Evolutionary conservation across 176 grass and related monocot genomes (phyloP), one percentile per base, ranked within the genome.

Genomic region (Otatea glauca): DNA sequence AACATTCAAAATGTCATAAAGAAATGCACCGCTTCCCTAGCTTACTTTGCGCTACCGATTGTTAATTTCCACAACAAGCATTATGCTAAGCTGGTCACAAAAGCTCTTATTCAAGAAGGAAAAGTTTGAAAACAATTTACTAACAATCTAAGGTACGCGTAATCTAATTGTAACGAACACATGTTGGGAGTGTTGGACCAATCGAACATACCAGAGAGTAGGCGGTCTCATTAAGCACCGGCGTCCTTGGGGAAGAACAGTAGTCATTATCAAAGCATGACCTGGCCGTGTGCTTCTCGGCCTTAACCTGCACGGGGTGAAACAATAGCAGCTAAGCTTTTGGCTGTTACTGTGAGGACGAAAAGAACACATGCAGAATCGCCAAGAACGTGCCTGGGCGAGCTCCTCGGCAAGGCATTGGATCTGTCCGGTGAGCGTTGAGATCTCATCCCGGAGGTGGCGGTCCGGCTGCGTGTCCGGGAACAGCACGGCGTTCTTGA

Each of bases 321-420:
- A 85, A 63, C 29, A 6, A n/a, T 35, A 15, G 15, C 25, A 76
- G 56, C 32, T 42, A 47, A 77, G 29, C 58, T 87, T 64, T 62
- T 90, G 54, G 32, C 11, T 63, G 59, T 9, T 4, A 80, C 37
- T 68, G 21, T 4, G 60, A 63, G 5, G 24, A 11, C 7, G 0
- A 34, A 14, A 1, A 5, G n/a, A 69, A 12, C 8, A 65, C 35
- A 73, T 23, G 11, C 59, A 74, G 25, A 81, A 91, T 48, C 47
- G 7, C 47, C 42, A 70, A 63, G 50, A 34, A 83, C 78, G 10
- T 81, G 89, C 96, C 91, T 96, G 88, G n/a, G 96, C 88, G 81
- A 99, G 96, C 92, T 95, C 96, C 62, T 89, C 86, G 29, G 91
- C 96, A 56, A 99, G 93, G 77, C 87, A 91, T 38, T 96, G 93